Conservation (phyloP, 768 basidiomycete species). For the Boletus speciosus region DNA sequence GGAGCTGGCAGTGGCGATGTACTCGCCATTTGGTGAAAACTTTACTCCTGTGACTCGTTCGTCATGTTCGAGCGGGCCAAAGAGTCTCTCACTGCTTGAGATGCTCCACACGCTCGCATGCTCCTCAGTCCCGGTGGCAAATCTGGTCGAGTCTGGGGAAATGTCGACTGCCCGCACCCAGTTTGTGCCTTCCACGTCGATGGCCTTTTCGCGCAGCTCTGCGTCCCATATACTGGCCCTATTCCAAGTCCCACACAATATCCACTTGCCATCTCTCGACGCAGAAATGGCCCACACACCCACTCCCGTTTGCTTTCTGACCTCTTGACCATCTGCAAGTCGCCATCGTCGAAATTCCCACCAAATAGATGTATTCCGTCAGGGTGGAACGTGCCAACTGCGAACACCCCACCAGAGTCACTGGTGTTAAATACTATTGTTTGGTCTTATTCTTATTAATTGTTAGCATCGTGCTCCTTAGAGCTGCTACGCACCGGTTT, state of each 20-base stretch:
- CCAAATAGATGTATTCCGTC: not conserved
- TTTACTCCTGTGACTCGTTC: accelerated
- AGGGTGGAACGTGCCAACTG: not conserved
- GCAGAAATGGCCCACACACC: not conserved
- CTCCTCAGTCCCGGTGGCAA: not conserved
- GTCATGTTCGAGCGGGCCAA: not conserved
- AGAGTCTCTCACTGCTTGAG: not conserved
- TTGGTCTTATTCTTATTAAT: not conserved
- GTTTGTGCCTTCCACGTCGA: not conserved
- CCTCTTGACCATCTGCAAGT: not conserved
- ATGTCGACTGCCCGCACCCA: accelerated
- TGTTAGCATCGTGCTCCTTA: not conserved
- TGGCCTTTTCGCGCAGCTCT: not conserved
- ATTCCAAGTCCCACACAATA: not conserved
- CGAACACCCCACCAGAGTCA: accelerated
- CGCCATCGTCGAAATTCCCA: not conserved
- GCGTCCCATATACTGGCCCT: not conserved
- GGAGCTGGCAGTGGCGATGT: not conserved
- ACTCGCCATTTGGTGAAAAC: not conserved
- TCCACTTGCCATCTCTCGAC: not conserved
- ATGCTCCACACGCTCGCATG: not conserved
- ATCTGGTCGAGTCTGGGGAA: not conserved
- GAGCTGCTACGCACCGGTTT: not conserved
- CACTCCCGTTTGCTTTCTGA: not conserved
- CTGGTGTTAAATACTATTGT: not conserved